Conservation (phyloP, 768 basidiomycete genomes). For the Hydnomerulius pinastri region DNA sequence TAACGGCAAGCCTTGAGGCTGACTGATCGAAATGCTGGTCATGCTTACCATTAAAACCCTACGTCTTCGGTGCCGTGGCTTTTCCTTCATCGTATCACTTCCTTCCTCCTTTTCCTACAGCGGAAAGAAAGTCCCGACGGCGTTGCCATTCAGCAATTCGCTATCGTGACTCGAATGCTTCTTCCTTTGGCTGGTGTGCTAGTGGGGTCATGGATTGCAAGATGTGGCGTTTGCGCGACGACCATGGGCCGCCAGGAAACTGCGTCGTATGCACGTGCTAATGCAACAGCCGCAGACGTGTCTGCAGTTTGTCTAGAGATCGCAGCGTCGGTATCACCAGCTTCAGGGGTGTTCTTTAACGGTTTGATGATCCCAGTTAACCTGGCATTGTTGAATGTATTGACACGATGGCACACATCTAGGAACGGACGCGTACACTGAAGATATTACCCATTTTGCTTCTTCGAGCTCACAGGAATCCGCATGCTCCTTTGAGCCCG, state of each 20-base stretch:
- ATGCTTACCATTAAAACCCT: slow-evolving; percentile 11
- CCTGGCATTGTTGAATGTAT: not conserved
- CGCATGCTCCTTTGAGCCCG: slow-evolving; percentile 60
- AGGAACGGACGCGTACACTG: slow-evolving; percentile 34
- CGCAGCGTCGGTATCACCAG: slow-evolving; percentile 19
- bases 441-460: slow-evolving; percentile 51
- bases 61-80: slow-evolving; percentile 1
- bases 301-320: slow-evolving; percentile 20
- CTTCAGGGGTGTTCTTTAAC: slow-evolving; percentile 25
- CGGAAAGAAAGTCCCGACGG: not conserved
- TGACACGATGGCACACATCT: slow-evolving; percentile 10
- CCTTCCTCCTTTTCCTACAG: slow-evolving; percentile 3
- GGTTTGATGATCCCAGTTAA: slow-evolving; percentile 9
- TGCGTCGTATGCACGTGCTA: not conserved
- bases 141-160: not conserved
- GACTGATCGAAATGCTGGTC: slow-evolving; percentile 1
- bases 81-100: slow-evolving; percentile 2
- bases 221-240: not conserved
- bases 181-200: slow-evolving; percentile 10
- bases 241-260: not conserved
- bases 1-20: slow-evolving; percentile 10
- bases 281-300: not conserved
- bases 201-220: slow-evolving; percentile 8
- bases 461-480: slow-evolving; percentile 46
- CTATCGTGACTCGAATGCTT: slow-evolving; percentile 2